phyloP scores from a whole-genome alignment of 2,329 filamentous ascomycete species.

The Diaporthe sp. region DNA sequence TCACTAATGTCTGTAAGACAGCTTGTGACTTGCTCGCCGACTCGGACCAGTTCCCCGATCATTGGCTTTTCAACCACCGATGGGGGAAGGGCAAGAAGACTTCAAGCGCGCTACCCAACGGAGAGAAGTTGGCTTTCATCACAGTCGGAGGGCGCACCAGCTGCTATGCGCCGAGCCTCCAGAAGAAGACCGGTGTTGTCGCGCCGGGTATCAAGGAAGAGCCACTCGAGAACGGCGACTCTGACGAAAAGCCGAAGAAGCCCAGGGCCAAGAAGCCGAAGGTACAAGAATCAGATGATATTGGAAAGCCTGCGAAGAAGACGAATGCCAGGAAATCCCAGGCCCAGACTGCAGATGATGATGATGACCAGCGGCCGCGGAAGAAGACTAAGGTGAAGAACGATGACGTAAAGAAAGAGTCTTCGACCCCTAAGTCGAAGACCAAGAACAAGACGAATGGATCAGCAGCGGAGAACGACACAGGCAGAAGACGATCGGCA shows the following conservation, averaged over 20 bases:
- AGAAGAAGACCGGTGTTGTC: constrained; percentile 79
- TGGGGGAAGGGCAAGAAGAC: constrained; percentile 92
- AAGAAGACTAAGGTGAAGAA: constrained; percentile 48
- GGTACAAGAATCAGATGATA: constrained; percentile 42
- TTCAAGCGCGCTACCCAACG: constrained; percentile 79
- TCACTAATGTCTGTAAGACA: constrained; percentile 84
- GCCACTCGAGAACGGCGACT: constrained; percentile 50
- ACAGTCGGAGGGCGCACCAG: constrained; percentile 94
- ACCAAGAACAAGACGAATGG: constrained; percentile 40
- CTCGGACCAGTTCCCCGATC: constrained; percentile 84
- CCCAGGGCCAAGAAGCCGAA: constrained; percentile 45
- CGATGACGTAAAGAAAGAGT: constrained; percentile 44
- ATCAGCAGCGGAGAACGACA: constrained; percentile 20
- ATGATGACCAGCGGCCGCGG: constrained; percentile 44
- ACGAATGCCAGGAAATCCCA: constrained; percentile 43
- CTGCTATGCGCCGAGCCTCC: constrained; percentile 86
- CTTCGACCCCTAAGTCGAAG: neutral
- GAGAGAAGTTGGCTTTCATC: constrained; percentile 86
- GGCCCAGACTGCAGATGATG: constrained; percentile 45
- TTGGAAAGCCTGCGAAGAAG: constrained; percentile 44
- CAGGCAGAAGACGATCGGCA: constrained; percentile 48
- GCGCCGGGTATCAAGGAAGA: constrained; percentile 60
- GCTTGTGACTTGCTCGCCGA: constrained; percentile 86
- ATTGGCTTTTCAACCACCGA: constrained; percentile 90
- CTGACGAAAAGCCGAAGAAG: constrained; percentile 46